Evolutionary conservation across 371 early-diverging fungal genomes (phyloP).

Genomic region (Syncephalis plumigaleata): DNA sequence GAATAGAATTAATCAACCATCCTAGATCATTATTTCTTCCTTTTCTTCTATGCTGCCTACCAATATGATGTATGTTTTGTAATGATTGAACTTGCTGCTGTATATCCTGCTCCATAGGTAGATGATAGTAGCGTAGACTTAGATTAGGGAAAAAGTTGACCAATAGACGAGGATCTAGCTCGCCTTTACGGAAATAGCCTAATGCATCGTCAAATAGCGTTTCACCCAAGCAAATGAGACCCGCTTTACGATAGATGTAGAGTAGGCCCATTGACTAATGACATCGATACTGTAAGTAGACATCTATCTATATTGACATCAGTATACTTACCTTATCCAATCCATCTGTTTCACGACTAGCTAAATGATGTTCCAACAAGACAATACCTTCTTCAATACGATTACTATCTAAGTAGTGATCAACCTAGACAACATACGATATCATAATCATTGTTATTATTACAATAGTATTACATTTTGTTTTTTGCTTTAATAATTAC

Average conservation of each 20-base stretch:
- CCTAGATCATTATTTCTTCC: background rate
- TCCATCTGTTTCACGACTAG: slow-evolving; percentile 17
- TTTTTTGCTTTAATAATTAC: background rate
- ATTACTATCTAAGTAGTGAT: slow-evolving; percentile 24
- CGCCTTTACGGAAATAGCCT: slow-evolving; percentile 34
- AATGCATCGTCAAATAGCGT: slow-evolving; percentile 56
- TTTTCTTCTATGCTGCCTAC: slow-evolving; percentile 9
- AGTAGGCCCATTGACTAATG: slow-evolving; percentile 17
- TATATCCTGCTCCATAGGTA: slow-evolving; percentile 26
- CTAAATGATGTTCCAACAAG: slow-evolving; percentile 22
- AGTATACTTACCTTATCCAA: slow-evolving; percentile 7
- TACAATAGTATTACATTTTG: background rate
- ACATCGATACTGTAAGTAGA: background rate
- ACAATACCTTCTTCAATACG: slow-evolving; percentile 33
- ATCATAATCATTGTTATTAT: slow-evolving; percentile 2
- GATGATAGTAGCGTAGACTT: slow-evolving; percentile 11
- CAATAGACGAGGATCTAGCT: slow-evolving; percentile 38
- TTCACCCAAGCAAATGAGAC: slow-evolving; percentile 35
- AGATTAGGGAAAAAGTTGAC: slow-evolving; percentile 39
- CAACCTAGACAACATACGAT: slow-evolving; percentile 11
- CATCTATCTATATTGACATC: slow-evolving; percentile 2
- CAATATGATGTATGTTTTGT: slow-evolving; percentile 28
- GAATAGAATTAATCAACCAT: slow-evolving; percentile 5
- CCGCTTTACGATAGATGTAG: slow-evolving; percentile 48
- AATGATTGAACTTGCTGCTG: slow-evolving; percentile 12